These are phyloP conservation scores for Crithidia acanthocephali DNA, from an alignment of 208 protist species.

Conservation along the genomic window DNA sequence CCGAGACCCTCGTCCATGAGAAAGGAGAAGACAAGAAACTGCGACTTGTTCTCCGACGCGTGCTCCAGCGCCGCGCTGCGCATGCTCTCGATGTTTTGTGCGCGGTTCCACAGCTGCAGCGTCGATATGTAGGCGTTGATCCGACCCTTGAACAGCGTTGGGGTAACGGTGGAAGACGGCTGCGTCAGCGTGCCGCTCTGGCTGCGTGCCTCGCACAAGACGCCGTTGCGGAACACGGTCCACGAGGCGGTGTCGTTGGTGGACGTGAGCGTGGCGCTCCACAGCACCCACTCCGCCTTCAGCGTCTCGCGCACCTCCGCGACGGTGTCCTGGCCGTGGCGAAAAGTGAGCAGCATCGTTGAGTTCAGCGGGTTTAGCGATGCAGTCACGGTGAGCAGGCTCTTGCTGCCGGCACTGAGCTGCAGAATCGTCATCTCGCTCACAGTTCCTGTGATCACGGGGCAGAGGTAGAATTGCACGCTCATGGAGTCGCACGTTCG, in stretches of 20 bases:
- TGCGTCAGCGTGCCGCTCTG: constrained; percentile 57
- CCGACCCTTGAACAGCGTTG: constrained; percentile 25
- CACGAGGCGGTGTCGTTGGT: constrained; percentile 68
- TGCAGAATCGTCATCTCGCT: constrained; percentile 55
- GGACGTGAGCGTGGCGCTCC: constrained; percentile 71
- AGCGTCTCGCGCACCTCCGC: constrained; percentile 74
- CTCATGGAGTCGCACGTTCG: constrained; percentile 68
- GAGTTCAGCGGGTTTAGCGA: constrained; percentile 45
- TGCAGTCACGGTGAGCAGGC: constrained; percentile 63
- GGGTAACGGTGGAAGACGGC: constrained; percentile 19
- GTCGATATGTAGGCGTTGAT: constrained; percentile 41
- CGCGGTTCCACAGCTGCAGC: constrained; percentile 59
- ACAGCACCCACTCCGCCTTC: constrained; percentile 60
- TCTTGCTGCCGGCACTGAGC: constrained; percentile 45
- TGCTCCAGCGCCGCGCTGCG: constrained; percentile 40
- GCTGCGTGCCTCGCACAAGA: constrained; percentile 43
- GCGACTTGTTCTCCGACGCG: constrained; percentile 25
- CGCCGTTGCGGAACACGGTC: constrained; percentile 76
- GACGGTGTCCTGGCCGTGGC: constrained; percentile 63
- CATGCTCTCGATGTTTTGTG: constrained; percentile 55
- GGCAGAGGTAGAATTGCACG: constrained; percentile 77
- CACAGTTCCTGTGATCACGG: constrained; percentile 32
- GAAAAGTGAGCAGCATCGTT: constrained; percentile 60
- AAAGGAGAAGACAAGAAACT: constrained; percentile 65
- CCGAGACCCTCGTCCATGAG: constrained; percentile 75